phyloP scores from a whole-genome alignment of 441 rosid species.

The Pelargonium cotyledonis region DNA sequence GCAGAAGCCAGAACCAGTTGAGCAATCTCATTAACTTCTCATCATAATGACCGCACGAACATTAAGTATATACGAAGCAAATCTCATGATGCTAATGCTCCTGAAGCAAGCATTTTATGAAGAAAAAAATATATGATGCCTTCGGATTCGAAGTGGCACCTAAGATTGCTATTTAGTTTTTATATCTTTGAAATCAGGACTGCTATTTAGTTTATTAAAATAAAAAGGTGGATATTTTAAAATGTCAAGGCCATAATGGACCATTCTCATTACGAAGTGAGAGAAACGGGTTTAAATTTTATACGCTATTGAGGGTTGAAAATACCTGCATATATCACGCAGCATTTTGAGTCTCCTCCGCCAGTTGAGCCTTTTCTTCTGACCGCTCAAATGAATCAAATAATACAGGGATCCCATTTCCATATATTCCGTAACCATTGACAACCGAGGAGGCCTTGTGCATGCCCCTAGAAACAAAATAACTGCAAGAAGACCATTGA shows the following conservation, averaged over 20 bases:
- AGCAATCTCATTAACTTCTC: neutral
- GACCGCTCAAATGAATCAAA: slow-evolving; percentile 85
- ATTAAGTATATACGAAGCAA: neutral
- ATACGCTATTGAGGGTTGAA: slow-evolving; percentile 9
- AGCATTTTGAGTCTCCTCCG: slow-evolving; percentile 81
- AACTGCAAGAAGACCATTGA: slow-evolving; percentile 45
- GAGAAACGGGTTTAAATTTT: neutral
- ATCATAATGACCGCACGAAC: neutral
- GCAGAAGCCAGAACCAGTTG: neutral
- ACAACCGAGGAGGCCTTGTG: slow-evolving; percentile 81
- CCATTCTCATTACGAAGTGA: neutral
- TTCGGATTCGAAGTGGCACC: neutral
- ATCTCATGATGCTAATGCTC: neutral
- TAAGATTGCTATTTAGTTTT: no score
- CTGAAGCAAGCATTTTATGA: no score
- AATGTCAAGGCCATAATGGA: neutral
- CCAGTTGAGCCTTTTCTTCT: slow-evolving; percentile 88
- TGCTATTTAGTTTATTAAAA: neutral
- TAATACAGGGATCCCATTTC: slow-evolving; percentile 89
- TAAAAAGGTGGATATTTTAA: neutral
- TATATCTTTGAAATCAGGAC: no score
- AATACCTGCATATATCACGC: slow-evolving; percentile 93
- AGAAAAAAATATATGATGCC: neutral
- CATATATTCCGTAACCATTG: slow-evolving; percentile 97
- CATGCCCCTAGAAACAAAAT: slow-evolving; percentile 97